phyloP scores from a whole-genome alignment of 1,139 yeast genomes.

The Pichiaceae sp. region DNA sequence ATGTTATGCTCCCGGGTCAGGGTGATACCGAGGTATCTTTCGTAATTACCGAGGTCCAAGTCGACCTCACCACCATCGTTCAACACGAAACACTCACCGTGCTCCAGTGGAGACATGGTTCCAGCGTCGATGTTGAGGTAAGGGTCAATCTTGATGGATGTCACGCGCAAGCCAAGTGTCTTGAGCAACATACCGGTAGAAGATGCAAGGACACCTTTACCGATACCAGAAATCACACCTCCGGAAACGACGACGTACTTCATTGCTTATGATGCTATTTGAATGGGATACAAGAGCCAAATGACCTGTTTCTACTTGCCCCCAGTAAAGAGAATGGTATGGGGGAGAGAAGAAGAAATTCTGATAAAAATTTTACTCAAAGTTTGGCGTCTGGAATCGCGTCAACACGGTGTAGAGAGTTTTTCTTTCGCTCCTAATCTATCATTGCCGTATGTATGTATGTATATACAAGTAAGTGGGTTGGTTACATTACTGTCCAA shows the following conservation, averaged over 20 bases:
- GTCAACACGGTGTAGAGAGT: not conserved
- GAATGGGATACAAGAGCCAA: not conserved
- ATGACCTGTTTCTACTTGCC: not conserved
- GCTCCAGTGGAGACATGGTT: slow-evolving; percentile 98
- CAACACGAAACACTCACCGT: slow-evolving; percentile 96
- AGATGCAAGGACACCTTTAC: slow-evolving; percentile 96
- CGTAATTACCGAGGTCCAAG: slow-evolving; percentile 95
- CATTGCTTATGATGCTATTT: slow-evolving; percentile 38
- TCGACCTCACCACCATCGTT: slow-evolving; percentile 99
- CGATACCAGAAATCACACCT: slow-evolving; percentile 98
- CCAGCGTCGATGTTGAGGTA: slow-evolving; percentile 99
- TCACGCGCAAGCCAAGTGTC: slow-evolving; percentile 88
- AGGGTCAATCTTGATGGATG: slow-evolving; percentile 97
- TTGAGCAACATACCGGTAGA: slow-evolving; percentile 93
- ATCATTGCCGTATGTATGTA: too few relatives aligned
- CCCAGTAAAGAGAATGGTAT: not conserved
- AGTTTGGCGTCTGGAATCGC: not conserved
- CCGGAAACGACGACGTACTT: slow-evolving; percentile 99
- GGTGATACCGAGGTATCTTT: slow-evolving; percentile 89
- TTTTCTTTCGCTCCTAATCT: too few relatives aligned
- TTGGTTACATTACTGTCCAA: slow-evolving; percentile 1
- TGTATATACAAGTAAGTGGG: not conserved
- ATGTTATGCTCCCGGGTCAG: slow-evolving; percentile 91
- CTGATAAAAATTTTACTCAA: not conserved
- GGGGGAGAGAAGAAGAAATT: not conserved